Conservation (phyloP, 768 basidiomycete genomes). For the Cystobasidium tubakii region DNA sequence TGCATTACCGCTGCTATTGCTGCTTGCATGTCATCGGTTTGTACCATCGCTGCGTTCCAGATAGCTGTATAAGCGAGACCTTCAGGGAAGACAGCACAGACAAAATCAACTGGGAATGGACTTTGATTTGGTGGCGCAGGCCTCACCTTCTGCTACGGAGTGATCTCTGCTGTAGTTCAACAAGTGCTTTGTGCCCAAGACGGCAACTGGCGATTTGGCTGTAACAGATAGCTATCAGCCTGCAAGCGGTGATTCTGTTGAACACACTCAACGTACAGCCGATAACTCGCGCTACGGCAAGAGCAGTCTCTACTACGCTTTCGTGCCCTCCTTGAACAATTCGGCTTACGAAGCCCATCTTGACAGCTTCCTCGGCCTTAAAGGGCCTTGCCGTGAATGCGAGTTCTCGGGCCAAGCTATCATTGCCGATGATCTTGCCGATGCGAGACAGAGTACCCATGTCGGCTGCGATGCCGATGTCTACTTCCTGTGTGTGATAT, state of each 20-base stretch:
- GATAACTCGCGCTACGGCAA: conserved; percentile 61
- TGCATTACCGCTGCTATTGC: conserved; percentile 16
- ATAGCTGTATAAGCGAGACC: conserved; percentile 59
- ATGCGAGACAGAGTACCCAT: conserved; percentile 77
- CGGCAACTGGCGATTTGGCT: conserved; percentile 71
- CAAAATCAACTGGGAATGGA: too few species aligned
- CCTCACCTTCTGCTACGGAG: conserved; percentile 51
- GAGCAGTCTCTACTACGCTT: conserved; percentile 54
- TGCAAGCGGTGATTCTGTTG: neutral
- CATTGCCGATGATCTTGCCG: conserved; percentile 70
- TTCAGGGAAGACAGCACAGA: neutral
- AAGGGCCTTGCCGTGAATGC: conserved; percentile 72
- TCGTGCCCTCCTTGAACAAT: conserved; percentile 63
- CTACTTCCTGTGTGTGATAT: conserved; percentile 69
- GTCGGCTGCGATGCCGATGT: conserved; percentile 79
- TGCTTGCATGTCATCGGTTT: conserved; percentile 28
- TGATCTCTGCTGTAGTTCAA: conserved; percentile 74
- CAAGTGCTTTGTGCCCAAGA: conserved; percentile 68
- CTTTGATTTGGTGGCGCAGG: too few species aligned
- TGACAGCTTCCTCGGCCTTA: conserved; percentile 60
- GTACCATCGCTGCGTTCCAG: conserved; percentile 54
- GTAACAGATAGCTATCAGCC: neutral
- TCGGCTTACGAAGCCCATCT: conserved; percentile 67
- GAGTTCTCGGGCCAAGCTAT: conserved; percentile 66
- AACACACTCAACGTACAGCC: conserved; percentile 52